These are phyloP conservation scores for Quercus rubra DNA, from an alignment of 306 rosid species.

Conservation along the genomic window DNA sequence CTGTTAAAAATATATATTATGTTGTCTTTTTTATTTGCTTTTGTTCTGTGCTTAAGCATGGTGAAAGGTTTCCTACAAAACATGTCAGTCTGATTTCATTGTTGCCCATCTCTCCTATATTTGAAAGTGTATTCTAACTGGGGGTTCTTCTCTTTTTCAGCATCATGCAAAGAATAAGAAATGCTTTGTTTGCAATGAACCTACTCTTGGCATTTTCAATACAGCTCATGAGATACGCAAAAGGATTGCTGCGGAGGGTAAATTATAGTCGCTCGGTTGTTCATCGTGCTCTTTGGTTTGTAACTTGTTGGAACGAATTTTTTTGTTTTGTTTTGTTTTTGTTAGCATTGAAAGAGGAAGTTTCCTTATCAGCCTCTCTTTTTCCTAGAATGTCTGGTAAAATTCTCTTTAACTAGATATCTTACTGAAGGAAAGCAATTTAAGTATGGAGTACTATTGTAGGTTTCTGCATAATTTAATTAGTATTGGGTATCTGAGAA, in stretches of 20 bases:
- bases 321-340: not conserved
- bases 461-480: not conserved
- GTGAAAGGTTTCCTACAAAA: not conserved
- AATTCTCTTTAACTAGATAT: not conserved
- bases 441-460: not conserved
- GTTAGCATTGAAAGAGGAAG: not conserved
- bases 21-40: not conserved
- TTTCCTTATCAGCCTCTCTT: no score
- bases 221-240: conserved; percentile 45
- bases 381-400: not conserved
- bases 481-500: not conserved
- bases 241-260: conserved; percentile 51
- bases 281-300: conserved; percentile 1
- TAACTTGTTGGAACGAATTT: not conserved
- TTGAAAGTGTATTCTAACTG: not conserved
- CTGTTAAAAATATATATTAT: not conserved
- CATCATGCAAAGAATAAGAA: conserved; percentile 83
- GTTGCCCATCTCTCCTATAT: no score
- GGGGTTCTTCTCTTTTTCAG: conserved; percentile 32
- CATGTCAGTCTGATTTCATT: not conserved
- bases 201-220: conserved; percentile 69
- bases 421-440: not conserved
- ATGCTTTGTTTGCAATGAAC: conserved; percentile 77
- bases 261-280: conserved; percentile 16
- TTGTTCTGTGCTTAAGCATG: not conserved